Base-by-base conservation (phyloP, 1,139 yeast genomes). In the Torulaspora globosa region DNA sequence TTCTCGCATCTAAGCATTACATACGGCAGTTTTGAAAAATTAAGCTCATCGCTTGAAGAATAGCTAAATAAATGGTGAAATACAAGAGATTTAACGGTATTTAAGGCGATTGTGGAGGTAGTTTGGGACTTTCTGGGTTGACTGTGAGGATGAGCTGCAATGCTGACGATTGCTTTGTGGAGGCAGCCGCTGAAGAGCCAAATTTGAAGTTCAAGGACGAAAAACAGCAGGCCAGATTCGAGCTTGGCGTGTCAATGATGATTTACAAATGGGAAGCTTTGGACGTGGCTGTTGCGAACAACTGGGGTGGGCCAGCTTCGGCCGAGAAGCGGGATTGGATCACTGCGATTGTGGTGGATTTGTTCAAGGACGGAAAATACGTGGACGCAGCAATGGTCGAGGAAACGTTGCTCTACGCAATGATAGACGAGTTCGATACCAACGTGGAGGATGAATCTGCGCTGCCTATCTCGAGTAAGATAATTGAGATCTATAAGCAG, bases 291-390 rank as follows among this genome's bases (percentile, higher is more conserved):
- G 98, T 94, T n/a, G 95, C 80, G n/a, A 87, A 86, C 63, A 73
- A 75, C 32, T 92, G 98, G 98, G 99, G 98, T 49, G 99, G 98
- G 1, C 80, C 95, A 12, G 86, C 86, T 38, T 84, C 95, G 10
- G 78, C 75, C 1, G 97, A 87, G 39, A 92, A 92, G 67, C 76
- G 99, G 60, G 98, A 92, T 63, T 94, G 98, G 98, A 75, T 90
- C 51, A 81, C 89, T 3, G 95, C 89, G 4, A 73, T 86, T 15
- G 78, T 90, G 2, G 79, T 88, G 37, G 97, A 89, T 35, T 72
- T 89, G 46, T 92, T 90, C 61, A 77, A 75, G 40, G 65, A 68
- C 15, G 83, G 76, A 44, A 74, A 70, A 44, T 69, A 74, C 9
- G 86, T 90, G 7, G 97, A 89, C 59, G 73, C 84, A 6, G 83